These are phyloP conservation scores for Termitomyces sp. DNA, from an alignment of 768 basidiomycete species.

Conservation along the genomic window DNA sequence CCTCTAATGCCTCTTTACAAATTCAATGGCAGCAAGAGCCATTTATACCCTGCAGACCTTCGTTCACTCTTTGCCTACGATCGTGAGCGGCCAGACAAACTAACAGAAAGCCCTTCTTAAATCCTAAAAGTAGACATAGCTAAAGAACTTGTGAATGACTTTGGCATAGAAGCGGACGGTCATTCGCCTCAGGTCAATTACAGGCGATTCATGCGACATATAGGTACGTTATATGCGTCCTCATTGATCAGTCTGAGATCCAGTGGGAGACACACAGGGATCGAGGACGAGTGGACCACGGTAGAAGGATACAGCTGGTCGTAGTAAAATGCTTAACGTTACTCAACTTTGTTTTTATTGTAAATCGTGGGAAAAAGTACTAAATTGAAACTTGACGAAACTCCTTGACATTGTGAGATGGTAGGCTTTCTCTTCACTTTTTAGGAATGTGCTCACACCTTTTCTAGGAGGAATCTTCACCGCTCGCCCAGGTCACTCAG, in stretches of 20 bases:
- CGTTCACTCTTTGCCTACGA: constrained; percentile 47
- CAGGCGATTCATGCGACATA: constrained; percentile 51
- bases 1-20: constrained; percentile 40
- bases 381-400: constrained; percentile 1
- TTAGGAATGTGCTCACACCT: constrained; percentile 9
- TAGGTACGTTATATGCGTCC: constrained; percentile 29
- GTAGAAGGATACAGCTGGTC: not conserved
- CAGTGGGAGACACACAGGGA: not conserved
- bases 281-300: constrained; percentile 1
- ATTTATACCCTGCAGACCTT: constrained; percentile 43
- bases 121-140: constrained; percentile 30
- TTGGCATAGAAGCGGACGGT: constrained; percentile 38
- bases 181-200: constrained; percentile 38
- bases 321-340: not conserved
- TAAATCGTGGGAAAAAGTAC: constrained; percentile 7
- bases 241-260: not conserved
- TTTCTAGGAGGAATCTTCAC: constrained; percentile 27
- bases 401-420: constrained; percentile 20
- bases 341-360: not conserved
- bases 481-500: constrained; percentile 47
- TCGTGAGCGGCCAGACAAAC: constrained; percentile 28
- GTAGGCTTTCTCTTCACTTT: constrained; percentile 18
- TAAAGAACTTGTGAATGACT: constrained; percentile 41
- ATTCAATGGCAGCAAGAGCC: constrained; percentile 40
- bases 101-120: constrained; percentile 1